These are phyloP conservation scores for Apiotrichum veenhuisii DNA, from an alignment of 1,284 basidiomycete genomes.

Conservation along the genomic window DNA sequence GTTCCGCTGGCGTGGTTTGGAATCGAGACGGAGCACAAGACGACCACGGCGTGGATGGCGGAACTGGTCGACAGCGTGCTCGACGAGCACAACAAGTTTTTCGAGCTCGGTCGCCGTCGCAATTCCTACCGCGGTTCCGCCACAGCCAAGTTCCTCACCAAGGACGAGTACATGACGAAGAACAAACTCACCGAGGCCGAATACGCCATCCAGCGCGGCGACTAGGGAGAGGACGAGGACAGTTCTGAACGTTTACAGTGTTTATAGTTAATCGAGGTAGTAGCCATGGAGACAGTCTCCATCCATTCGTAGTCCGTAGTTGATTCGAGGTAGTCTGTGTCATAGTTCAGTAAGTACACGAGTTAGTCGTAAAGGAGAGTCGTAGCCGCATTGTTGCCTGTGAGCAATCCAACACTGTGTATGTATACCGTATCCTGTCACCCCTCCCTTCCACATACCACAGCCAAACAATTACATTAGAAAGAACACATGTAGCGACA, in stretches of 20 bases:
- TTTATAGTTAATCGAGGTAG: too few species aligned
- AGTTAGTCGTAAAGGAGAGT: too few species aligned
- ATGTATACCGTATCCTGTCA: too few species aligned
- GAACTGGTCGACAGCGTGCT: not conserved
- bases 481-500: too few species aligned
- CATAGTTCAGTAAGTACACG: too few species aligned
- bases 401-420: too few species aligned
- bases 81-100: not conserved
- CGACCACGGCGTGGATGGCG: not conserved
- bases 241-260: not conserved
- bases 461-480: too few species aligned
- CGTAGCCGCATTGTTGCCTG: too few species aligned
- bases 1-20: not conserved
- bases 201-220: not conserved
- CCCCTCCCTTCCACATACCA: too few species aligned
- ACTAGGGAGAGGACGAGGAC: not conserved
- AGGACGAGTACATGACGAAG: not conserved
- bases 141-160: not conserved
- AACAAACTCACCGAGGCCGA: not conserved
- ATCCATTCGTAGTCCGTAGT: too few species aligned
- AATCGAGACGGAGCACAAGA: not conserved
- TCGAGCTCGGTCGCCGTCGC: not conserved
- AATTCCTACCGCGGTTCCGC: not conserved
- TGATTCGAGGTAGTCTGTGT: too few species aligned
- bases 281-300: too few species aligned